These are phyloP conservation scores for Boletales sp. DNA, from an alignment of 768 basidiomycete species.

Conservation along the genomic window DNA sequence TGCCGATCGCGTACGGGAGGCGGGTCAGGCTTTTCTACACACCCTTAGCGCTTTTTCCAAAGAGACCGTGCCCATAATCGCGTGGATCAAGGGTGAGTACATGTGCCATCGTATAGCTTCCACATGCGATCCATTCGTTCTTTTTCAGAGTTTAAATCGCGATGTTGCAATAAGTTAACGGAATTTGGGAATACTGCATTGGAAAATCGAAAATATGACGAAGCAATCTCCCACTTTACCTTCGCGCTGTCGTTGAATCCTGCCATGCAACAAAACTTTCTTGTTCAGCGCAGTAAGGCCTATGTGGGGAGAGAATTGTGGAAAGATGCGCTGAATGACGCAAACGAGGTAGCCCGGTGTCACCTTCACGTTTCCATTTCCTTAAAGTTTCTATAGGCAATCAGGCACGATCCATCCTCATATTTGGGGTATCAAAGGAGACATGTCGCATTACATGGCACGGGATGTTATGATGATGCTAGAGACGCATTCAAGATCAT, in stretches of 20 bases:
- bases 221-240: background rate
- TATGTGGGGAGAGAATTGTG: background rate
- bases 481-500: too few relatives aligned
- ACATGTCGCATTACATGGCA: too few relatives aligned
- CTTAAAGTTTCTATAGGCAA: too few relatives aligned
- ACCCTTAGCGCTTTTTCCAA: background rate
- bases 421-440: too few relatives aligned
- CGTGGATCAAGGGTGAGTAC: background rate
- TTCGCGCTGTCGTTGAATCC: background rate
- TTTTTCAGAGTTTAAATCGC: background rate
- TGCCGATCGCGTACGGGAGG: background rate
- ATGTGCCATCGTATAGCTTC: background rate
- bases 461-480: too few relatives aligned
- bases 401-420: too few relatives aligned
- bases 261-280: background rate
- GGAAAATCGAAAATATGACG: background rate
- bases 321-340: conserved; percentile 1
- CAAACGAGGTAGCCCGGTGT: background rate
- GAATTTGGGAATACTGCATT: background rate
- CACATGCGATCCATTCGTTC: too few relatives aligned
- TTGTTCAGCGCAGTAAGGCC: background rate
- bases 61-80: background rate
- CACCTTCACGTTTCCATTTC: too few relatives aligned
- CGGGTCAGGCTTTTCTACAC: background rate
- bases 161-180: background rate